Conservation (phyloP, 805 yeast species). For the Jamesozyma spencerorum region DNA sequence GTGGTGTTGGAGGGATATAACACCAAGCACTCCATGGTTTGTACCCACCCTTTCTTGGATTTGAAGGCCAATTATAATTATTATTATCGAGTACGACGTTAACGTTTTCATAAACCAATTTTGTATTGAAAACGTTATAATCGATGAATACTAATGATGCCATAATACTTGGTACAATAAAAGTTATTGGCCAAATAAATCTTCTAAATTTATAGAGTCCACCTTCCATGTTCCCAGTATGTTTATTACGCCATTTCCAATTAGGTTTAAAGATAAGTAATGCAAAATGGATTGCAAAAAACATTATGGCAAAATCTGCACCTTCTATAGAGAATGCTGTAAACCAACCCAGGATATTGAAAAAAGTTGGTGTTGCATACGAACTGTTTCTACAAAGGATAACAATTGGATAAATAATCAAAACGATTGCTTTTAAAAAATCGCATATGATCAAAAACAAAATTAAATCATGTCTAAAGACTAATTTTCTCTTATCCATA, state of each 20-base stretch:
- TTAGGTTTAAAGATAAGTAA: constrained; percentile 60
- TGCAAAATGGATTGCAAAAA: constrained; percentile 77
- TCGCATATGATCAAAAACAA: constrained; percentile 62
- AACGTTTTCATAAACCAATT: constrained; percentile 11
- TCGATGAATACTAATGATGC: constrained; percentile 66
- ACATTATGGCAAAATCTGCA: constrained; percentile 72
- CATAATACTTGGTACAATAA: constrained; percentile 54
- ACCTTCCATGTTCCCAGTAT: constrained; percentile 48
- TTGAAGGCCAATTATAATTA: constrained; percentile 12
- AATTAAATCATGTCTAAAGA: constrained; percentile 65
- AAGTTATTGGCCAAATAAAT: constrained; percentile 47
- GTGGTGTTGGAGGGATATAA: constrained; percentile 61
- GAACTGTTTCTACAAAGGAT: constrained; percentile 36
- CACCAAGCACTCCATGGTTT: constrained; percentile 64
- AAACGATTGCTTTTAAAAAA: constrained; percentile 59
- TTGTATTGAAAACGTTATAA: constrained; percentile 13
- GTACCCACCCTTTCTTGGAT: constrained; percentile 41
- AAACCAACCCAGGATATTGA: constrained; percentile 68
- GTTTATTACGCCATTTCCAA: constrained; percentile 33
- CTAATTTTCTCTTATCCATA: constrained; percentile 53
- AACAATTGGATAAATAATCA: constrained; percentile 60
- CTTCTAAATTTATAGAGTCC: constrained; percentile 57
- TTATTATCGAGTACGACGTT: constrained; percentile 22
- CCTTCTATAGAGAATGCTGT: constrained; percentile 77
- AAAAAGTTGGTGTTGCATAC: constrained; percentile 42